phyloP scores from a whole-genome alignment of 2,329 filamentous ascomycete genomes.

The Phaeosphaeriaceae sp. region DNA sequence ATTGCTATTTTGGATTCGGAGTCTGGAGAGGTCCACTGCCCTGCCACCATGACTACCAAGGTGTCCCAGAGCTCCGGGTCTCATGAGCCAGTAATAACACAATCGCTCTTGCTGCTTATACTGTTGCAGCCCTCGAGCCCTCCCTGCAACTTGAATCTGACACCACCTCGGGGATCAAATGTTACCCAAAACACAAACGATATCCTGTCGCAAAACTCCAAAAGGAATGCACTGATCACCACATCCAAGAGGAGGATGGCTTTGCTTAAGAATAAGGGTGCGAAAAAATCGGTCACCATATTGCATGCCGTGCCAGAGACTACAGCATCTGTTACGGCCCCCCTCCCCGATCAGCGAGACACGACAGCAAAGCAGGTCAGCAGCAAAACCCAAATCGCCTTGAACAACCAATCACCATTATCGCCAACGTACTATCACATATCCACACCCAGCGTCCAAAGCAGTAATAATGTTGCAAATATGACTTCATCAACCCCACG shows the following conservation, averaged over 20 bases:
- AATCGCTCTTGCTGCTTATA: slow-evolving; percentile 12
- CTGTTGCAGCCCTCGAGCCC: slow-evolving; percentile 8
- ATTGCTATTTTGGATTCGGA: slow-evolving; percentile 30
- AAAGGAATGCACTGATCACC: slow-evolving; percentile 11
- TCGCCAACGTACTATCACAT: slow-evolving; percentile 21
- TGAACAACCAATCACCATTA: slow-evolving; percentile 20
- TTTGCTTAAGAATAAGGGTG: slow-evolving; percentile 25
- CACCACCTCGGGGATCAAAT: slow-evolving; percentile 6
- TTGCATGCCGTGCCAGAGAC: slow-evolving; percentile 45
- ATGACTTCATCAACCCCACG: slow-evolving; percentile 17
- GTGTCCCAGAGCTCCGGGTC: slow-evolving; percentile 9
- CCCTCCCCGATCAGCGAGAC: slow-evolving; percentile 49
- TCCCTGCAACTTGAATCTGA: slow-evolving; percentile 7
- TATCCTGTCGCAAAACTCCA: not conserved
- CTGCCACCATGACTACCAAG: slow-evolving; percentile 22
- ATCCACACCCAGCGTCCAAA: slow-evolving; percentile 26
- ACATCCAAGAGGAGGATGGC: slow-evolving; percentile 25
- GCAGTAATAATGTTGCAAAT: slow-evolving; percentile 22
- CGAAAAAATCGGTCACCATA: slow-evolving; percentile 38
- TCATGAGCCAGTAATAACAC: slow-evolving; percentile 16
- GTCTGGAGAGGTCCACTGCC: slow-evolving; percentile 21
- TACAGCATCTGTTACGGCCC: slow-evolving; percentile 26
- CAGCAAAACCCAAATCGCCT: slow-evolving; percentile 21
- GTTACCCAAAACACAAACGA: not conserved
- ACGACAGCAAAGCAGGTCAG: slow-evolving; percentile 38